Percentiles rank a stretch among this genome's conserved stretches.
Evolutionary conservation across 768 basidiomycete species (phyloP).

Genomic region (Auricularia sp.): DNA sequence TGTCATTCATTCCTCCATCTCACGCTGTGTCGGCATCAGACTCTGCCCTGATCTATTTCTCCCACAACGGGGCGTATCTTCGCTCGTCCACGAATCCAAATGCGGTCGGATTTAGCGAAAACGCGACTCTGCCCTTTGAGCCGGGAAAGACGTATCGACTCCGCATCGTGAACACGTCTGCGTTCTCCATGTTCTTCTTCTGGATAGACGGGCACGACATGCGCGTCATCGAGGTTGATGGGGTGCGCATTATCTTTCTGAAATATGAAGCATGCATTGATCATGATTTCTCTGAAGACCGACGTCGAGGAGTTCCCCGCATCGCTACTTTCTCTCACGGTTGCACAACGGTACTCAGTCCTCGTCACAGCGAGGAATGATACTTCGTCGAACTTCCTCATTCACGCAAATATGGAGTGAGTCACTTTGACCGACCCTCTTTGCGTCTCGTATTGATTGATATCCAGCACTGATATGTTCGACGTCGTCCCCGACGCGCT

Average conservation of each 20-base stretch:
- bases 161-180: constrained; percentile 76
- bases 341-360: constrained; percentile 89
- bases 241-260: constrained; percentile 36
- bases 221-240: constrained; percentile 76
- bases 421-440: constrained; percentile 3
- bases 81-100: constrained; percentile 38
- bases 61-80: constrained; percentile 63
- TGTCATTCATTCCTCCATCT: background rate
- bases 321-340: constrained; percentile 64
- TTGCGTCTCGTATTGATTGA: background rate
- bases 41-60: constrained; percentile 74
- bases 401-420: constrained; percentile 84
- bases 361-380: constrained; percentile 88
- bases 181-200: constrained; percentile 68
- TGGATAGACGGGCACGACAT: constrained; percentile 87
- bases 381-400: constrained; percentile 68
- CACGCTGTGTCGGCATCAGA: constrained; percentile 33
- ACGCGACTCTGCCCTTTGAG: constrained; percentile 73
- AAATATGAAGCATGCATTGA: background rate
- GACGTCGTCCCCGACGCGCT: constrained; percentile 65
- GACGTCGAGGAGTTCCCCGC: constrained; percentile 69
- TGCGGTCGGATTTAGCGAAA: constrained; percentile 75
- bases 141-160: constrained; percentile 87
- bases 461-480: constrained; percentile 58
- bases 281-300: constrained; percentile 31